Evolutionary conservation across 352 stramenopile genomes (phyloP), one percentile per base, ranked within the genome.

Genomic region (Pythium scleroteichum): DNA sequence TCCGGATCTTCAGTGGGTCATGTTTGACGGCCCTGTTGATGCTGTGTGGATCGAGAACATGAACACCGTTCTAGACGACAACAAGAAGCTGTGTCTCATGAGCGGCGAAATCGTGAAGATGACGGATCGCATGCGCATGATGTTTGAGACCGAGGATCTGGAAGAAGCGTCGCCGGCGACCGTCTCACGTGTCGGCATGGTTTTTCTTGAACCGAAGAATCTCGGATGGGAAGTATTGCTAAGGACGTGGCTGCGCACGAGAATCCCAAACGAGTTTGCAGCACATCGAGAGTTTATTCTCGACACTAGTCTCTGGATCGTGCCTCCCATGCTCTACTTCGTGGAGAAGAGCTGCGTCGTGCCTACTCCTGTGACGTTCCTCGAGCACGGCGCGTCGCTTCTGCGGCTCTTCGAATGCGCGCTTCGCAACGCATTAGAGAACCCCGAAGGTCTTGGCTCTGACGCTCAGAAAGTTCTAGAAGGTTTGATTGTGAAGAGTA

Each of bases 101-200:
- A 91, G 83, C 50, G 93, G 93, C 6, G 93, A 98, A 65, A 98
- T 98, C 64, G 93, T 98, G 24, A 95, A 94, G 23, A 98, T 98
- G 93, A 97, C 85, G 8, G 88, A 97, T 17, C 74, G 83, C 8
- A 98, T 98, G 92, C 87, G 82, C n/a, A 98, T 98, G 88, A 97
- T 98, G 67, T 98, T 98, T 60, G 93, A 98, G 66, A 94, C 92
- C 0, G 94, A 97, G 62, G 92, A 98, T 50, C 73, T 98, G 0
- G 83, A 92, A 54, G 84, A 92, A 35, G 88, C 88, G 1, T 94
- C 82, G 0, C 87, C 85, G 6, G 93, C 93, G 14, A 98, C 93
- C 0, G 92, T 98, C 26, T 97, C 88, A 29, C 83, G 93, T 20
- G 93, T 95, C 23, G 93, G 93, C 0, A 98, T 98, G 86, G 87